Conservation (phyloP, 148 eudicot genomes). For the Rhododendron molle region DNA sequence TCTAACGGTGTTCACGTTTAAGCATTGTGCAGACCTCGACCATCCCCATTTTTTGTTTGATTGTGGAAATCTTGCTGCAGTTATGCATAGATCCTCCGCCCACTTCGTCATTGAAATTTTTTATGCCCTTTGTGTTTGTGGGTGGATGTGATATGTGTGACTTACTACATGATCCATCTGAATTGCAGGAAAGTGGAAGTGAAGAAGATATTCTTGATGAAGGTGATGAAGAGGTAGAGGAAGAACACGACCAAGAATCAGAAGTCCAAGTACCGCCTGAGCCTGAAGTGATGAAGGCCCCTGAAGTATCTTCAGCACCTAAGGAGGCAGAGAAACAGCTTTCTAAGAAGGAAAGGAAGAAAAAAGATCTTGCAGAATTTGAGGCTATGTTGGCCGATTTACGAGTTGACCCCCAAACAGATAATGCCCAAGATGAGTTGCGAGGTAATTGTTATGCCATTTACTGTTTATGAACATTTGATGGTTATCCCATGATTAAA, state of each 20-base stretch:
- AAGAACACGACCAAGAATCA: conserved; percentile 48
- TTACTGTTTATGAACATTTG: not conserved
- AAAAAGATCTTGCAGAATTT: conserved; percentile 62
- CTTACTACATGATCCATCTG: not conserved
- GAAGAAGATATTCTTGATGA: conserved; percentile 56
- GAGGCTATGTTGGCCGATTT: conserved; percentile 58
- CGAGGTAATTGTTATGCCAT: not conserved
- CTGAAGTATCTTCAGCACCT: conserved; percentile 39
- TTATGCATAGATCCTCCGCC: not conserved
- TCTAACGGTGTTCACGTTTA: not conserved
- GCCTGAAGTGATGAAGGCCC: conserved; percentile 34
- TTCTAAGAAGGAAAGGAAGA: conserved; percentile 60
- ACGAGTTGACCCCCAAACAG: conserved; percentile 31
- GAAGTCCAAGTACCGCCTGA: conserved; percentile 35
- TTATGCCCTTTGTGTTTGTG: not conserved
- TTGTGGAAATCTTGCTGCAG: too few relatives aligned
- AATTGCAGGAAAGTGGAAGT: conserved; percentile 60
- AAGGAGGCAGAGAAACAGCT: conserved; percentile 58
- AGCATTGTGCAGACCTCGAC: not conserved
- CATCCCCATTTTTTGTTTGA: not conserved
- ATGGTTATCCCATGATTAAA: not conserved
- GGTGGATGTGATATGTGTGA: not conserved
- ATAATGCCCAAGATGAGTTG: conserved; percentile 30
- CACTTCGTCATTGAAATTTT: not conserved
- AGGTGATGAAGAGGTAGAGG: conserved; percentile 55